These are phyloP conservation scores for Solanum infundibuliforme DNA, from an alignment of 257 asterid species.

Conservation along the genomic window DNA sequence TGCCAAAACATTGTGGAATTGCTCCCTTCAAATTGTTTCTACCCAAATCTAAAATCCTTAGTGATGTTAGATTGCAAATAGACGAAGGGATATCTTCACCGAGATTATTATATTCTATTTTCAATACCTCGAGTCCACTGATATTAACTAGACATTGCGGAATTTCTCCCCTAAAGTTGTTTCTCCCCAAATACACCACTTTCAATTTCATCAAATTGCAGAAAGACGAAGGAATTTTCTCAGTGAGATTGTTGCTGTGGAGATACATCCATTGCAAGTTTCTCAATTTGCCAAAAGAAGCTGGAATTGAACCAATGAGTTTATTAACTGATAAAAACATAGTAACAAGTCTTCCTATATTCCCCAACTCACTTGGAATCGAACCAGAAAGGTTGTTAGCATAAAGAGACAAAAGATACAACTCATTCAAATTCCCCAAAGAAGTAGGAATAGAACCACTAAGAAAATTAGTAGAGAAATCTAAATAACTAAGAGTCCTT, in stretches of 20 bases:
- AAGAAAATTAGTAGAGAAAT: too few species aligned
- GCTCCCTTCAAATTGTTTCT: not conserved
- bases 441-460: too few species aligned
- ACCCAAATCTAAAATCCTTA: not conserved
- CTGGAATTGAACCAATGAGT: too few species aligned
- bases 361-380: too few species aligned
- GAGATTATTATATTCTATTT: not conserved
- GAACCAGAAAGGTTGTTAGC: too few species aligned
- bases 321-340: fast-evolving
- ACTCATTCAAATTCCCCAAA: too few species aligned
- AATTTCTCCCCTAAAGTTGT: not conserved
- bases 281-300: not conserved
- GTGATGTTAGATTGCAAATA: not conserved
- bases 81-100: not conserved
- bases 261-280: not conserved
- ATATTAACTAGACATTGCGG: not conserved
- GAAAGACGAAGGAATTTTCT: not conserved
- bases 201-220: not conserved
- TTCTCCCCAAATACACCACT: not conserved
- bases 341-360: too few species aligned
- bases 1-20: not conserved
- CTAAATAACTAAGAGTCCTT: too few species aligned
- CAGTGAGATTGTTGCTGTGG: not conserved
- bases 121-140: not conserved
- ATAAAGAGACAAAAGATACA: too few species aligned